phyloP scores from a whole-genome alignment of 768 basidiomycete species.

The Termitomyces heimii region DNA sequence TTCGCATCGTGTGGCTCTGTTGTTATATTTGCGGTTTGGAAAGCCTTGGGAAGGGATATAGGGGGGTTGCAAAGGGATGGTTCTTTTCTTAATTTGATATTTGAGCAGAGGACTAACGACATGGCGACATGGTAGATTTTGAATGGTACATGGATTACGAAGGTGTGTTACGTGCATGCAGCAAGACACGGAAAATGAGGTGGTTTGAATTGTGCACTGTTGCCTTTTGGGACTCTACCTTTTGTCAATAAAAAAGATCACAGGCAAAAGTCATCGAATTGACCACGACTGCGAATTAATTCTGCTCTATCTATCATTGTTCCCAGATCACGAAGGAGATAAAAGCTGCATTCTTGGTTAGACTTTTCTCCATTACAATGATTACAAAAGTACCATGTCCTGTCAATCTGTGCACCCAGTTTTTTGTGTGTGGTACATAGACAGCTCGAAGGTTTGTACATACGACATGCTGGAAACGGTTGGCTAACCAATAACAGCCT shows the following conservation, averaged over 20 bases:
- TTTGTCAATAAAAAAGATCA: no score
- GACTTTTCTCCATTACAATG: not conserved
- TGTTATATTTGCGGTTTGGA: constrained; percentile 83
- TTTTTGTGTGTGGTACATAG: constrained; percentile 65
- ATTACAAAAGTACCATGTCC: not conserved
- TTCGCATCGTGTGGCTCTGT: constrained; percentile 72
- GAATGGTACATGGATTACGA: no score
- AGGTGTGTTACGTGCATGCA: no score
- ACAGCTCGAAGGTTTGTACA: constrained; percentile 43
- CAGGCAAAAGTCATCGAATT: no score
- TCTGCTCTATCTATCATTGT: not conserved
- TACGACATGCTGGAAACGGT: not conserved
- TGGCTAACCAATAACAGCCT: constrained; percentile 20
- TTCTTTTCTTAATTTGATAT: no score
- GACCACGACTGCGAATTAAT: not conserved
- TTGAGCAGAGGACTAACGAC: no score
- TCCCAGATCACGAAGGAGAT: constrained; percentile 44
- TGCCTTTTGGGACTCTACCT: no score
- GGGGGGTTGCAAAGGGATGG: constrained; percentile 33
- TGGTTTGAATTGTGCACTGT: no score
- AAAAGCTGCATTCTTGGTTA: constrained; percentile 57
- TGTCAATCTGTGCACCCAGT: constrained; percentile 15
- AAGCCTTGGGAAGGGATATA: constrained; percentile 67
- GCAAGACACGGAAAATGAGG: no score
- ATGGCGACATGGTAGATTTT: no score